A percentile compares a stretch with the other conserved stretches of the same genome.
phyloP scores from a whole-genome alignment of 805 yeast species.

The Candida silvicultrix region DNA sequence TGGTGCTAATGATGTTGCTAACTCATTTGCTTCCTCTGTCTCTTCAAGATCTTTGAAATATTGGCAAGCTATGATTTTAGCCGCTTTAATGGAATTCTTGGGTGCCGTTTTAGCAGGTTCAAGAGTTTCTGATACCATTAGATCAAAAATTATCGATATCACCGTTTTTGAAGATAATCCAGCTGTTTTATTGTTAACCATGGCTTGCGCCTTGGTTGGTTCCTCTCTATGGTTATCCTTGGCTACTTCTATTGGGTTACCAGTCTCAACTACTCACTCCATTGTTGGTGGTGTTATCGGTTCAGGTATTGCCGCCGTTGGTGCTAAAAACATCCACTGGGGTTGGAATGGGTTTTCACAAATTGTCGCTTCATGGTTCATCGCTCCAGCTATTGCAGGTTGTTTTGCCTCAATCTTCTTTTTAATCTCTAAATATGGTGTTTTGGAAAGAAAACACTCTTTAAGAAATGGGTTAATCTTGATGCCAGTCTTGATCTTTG shows the following conservation, averaged over 20 bases:
- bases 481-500: constrained; percentile 56
- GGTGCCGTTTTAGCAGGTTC: constrained; percentile 74
- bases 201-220: constrained; percentile 72
- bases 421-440: constrained; percentile 50
- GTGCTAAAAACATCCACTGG: constrained; percentile 57
- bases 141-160: constrained; percentile 54
- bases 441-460: constrained; percentile 52
- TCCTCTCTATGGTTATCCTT: constrained; percentile 63
- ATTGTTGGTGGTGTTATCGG: constrained; percentile 75
- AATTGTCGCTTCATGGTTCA: constrained; percentile 75
- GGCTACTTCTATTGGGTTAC: constrained; percentile 65
- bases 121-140: constrained; percentile 68
- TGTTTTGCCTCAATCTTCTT: constrained; percentile 52
- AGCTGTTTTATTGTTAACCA: constrained; percentile 66
- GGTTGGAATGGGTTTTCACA: constrained; percentile 72
- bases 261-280: constrained; percentile 79
- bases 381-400: constrained; percentile 71
- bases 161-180: constrained; percentile 45
- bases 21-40: constrained; percentile 72
- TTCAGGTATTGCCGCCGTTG: constrained; percentile 67
- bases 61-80: constrained; percentile 72
- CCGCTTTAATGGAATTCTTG: constrained; percentile 63
- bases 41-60: constrained; percentile 63
- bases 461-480: constrained; percentile 49
- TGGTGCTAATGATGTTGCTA: constrained; percentile 80